These are phyloP conservation scores for Ascochyta pisi DNA, from an alignment of 2,329 filamentous ascomycete genomes.

Conservation along the genomic window DNA sequence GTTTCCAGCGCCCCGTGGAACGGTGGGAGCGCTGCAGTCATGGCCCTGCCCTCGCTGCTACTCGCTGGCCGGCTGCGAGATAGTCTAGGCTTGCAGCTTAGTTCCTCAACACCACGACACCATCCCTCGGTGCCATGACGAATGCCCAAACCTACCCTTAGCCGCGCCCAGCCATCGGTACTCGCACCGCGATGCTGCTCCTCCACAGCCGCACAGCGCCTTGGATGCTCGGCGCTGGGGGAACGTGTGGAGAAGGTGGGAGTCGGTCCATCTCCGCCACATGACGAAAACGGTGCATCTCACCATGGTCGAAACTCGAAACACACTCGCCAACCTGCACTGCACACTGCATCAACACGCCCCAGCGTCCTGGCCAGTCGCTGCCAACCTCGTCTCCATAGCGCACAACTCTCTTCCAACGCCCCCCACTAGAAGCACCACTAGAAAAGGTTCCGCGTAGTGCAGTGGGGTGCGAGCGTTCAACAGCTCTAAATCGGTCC, in stretches of 20 bases:
- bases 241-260: constrained; percentile 21
- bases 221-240: constrained; percentile 12
- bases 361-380: neutral
- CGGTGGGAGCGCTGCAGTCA: constrained; percentile 7
- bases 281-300: constrained; percentile 14
- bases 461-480: constrained; percentile 15
- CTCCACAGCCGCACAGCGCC: neutral
- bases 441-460: constrained; percentile 6
- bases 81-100: constrained; percentile 28
- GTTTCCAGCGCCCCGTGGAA: constrained; percentile 11
- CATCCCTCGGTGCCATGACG: constrained; percentile 21
- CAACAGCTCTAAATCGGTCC: constrained; percentile 10
- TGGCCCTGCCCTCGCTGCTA: constrained; percentile 9
- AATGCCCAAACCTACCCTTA: constrained; percentile 5
- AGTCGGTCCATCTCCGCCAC: neutral
- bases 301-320: neutral
- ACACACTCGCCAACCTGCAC: constrained; percentile 1
- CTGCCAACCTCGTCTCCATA: neutral
- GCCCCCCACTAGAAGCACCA: constrained; percentile 9
- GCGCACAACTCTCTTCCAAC: constrained; percentile 4
- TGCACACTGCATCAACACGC: neutral
- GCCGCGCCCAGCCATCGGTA: constrained; percentile 8
- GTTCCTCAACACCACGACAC: constrained; percentile 36
- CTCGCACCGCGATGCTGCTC: neutral
- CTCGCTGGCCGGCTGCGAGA: constrained; percentile 22